Evolutionary conservation across 2,329 filamentous ascomycete genomes (phyloP), one percentile per base, ranked within the genome.

Genomic region (Exophiala lecanii-corni): DNA sequence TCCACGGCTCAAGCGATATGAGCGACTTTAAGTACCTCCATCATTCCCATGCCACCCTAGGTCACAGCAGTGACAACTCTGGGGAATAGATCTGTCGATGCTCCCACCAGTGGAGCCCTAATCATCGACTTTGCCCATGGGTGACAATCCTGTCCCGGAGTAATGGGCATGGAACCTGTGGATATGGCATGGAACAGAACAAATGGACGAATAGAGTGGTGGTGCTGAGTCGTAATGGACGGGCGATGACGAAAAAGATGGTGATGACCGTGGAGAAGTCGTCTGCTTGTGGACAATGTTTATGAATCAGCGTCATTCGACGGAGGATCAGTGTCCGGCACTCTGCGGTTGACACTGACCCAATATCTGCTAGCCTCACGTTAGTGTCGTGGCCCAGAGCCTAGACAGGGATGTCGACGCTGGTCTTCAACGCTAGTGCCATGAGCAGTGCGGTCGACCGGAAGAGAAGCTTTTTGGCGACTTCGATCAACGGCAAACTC

Each of bases 391-490:
- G 26, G 17, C 4, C 9, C 30, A 4, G 15, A 19, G 13, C 18
- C 21, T 9, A 9, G 43, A 42, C 43, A 23, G 36, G 43, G 43
- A 31, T 45, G 20, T 15, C 17, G 16, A 32, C 5, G 5, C 17
- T 32, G 16, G 12, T 6, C 33, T 17, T 35, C 18, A 17, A n/a
- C 9, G 15, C 33, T 18, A 20, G n/a, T 7, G 28, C 23, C 23
- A 6, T 26, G 23, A n/a, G n/a, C n/a, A 7, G 7, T 26, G 18
- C 38, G 38, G 38, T 30, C 43, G 43, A 41, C 19, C 39, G 43
- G 43, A 41, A 25, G 37, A 46, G 36, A 31, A 34, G 36, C 36
- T 34, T 36, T 36, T 21, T 19, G 28, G 23, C 31, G 30, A 35
- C 4, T 12, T n/a, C 19, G 21, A 13, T 13, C 26, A 28, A 19